These are phyloP conservation scores for Penicillium concentricum DNA, from an alignment of 2,329 filamentous ascomycete species.

Conservation along the genomic window DNA sequence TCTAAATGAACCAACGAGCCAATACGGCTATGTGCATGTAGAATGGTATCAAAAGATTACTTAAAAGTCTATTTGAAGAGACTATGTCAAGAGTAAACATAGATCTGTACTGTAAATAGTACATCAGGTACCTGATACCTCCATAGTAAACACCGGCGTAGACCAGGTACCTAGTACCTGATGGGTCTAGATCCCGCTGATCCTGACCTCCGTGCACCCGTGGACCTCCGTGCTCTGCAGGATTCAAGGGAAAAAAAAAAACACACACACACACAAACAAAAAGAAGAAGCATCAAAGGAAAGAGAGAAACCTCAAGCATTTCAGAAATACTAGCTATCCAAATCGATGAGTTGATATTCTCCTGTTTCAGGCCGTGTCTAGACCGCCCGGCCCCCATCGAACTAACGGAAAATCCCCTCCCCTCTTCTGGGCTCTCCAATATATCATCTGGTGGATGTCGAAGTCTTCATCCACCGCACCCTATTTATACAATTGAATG, in stretches of 20 bases:
- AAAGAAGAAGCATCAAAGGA: background rate
- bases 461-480: constrained; percentile 1
- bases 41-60: no score
- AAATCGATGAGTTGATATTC: constrained; percentile 1
- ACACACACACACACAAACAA: no score
- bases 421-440: constrained; percentile 11
- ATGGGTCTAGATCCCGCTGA: constrained; percentile 25
- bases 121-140: background rate
- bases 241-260: background rate
- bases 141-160: background rate
- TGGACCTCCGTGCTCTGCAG: constrained; percentile 8
- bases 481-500: background rate
- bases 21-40: background rate
- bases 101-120: background rate
- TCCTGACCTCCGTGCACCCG: constrained; percentile 14
- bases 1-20: background rate
- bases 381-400: constrained; percentile 33
- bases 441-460: constrained; percentile 7
- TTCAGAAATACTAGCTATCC: background rate
- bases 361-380: constrained; percentile 29
- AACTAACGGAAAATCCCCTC: constrained; percentile 27
- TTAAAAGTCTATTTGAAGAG: no score
- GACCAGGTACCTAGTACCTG: background rate
- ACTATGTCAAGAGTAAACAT: no score
- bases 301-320: background rate